Base-by-base conservation (phyloP, 2,329 filamentous ascomycete species). In the Colletotrichum sp. region DNA sequence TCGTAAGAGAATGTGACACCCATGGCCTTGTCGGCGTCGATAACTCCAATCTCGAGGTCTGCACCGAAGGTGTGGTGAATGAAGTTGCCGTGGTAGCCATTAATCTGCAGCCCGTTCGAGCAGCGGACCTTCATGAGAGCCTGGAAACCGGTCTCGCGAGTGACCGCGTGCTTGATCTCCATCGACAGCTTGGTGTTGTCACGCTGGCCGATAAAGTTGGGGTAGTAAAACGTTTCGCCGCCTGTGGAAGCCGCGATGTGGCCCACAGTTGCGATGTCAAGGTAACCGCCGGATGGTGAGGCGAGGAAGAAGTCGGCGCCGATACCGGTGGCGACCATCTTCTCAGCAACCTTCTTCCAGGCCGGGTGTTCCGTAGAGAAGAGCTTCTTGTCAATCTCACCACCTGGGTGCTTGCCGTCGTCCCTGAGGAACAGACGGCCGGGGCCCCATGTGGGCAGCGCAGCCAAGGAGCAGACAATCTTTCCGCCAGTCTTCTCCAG, bases 81-180 rank as follows among this genome's bases (percentile, higher is more conserved):
- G 83, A 99, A 99, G 86, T 98, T 98, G 79, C 97, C 97, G 81
- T 98, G 95, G 82, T 99, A 99, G n/a, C 92, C 92, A 18, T 95
- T 93, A 18, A 99, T 94, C 83, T 99, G 97, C 68, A 99, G 89
- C 22, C 97, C 97, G 81, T 98, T 99, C 22, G 96, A 98, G 87
- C 97, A 99, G 77, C 97, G 94, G 74, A 99, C 96, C 88, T 99
- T 99, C 95, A 99, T 98, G 80, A 99, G 88, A 24, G 96, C 96
- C 85, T 98, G 96, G 87, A 95, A 99, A 26, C 97, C 97, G 63
- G 96, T 98, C 84, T 98, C 96, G 77, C 97, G 91, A 4, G 93
- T 96, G 34, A 98, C 92, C 1, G 95, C 93, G 81, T 98, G 96
- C 79, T 93, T 92, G 78, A 99, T 92, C 86, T 99, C 97, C 64